Evolutionary conservation across 331 rosid species (phyloP).

Genomic region (Acacia concinna): DNA sequence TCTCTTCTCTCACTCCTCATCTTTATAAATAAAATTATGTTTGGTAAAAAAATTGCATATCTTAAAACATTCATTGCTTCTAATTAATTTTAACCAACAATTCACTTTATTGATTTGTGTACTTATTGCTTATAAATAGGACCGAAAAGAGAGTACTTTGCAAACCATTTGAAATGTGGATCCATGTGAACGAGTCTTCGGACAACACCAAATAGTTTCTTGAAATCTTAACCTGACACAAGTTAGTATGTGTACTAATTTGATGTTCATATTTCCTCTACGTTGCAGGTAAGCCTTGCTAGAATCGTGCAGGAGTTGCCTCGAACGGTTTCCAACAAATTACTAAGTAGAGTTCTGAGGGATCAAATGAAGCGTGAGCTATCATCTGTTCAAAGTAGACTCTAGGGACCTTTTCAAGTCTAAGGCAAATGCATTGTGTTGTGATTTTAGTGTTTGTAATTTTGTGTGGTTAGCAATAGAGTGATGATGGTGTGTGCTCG

Average conservation of each 20-base stretch:
- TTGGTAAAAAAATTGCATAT: no score
- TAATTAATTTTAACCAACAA: no score
- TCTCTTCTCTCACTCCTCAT: no score
- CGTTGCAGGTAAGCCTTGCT: slow-evolving; percentile 60
- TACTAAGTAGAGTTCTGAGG: slow-evolving; percentile 77
- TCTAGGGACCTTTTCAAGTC: slow-evolving; percentile 36
- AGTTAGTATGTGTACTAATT: background rate
- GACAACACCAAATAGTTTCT: background rate
- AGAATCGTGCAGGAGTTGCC: slow-evolving; percentile 71
- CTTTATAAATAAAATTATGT: no score
- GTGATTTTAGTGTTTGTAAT: background rate
- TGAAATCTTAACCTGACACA: background rate
- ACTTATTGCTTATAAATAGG: no score
- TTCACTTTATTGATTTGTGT: no score
- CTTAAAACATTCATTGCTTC: no score
- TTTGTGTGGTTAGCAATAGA: background rate
- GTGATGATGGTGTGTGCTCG: background rate
- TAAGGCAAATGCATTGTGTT: background rate
- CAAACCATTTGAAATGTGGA: background rate
- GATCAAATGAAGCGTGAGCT: slow-evolving; percentile 73
- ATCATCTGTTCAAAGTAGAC: slow-evolving; percentile 57
- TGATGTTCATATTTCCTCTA: slow-evolving; percentile 6
- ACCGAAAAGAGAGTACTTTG: background rate
- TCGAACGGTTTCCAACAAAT: slow-evolving; percentile 77
- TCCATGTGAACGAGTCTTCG: background rate